Evolutionary conservation across 192 early-diverging fungal species (phyloP).

Genomic region (Obelidium mucronatum): DNA sequence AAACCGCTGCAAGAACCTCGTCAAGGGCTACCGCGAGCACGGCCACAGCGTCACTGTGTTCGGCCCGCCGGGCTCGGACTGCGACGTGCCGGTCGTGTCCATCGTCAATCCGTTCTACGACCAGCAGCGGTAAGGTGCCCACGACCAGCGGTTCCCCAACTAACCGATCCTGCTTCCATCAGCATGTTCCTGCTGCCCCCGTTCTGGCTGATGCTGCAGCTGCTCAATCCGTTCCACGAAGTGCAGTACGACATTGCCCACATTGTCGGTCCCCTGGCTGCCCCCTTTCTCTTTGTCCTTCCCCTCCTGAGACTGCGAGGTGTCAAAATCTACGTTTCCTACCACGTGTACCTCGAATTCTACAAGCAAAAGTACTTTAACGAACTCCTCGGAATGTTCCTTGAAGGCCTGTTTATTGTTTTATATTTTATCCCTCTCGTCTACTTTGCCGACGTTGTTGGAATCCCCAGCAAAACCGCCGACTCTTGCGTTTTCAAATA

Average conservation of each 20-base stretch:
- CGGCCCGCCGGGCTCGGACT: conserved; percentile 45
- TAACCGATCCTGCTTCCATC: background rate
- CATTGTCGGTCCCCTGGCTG: conserved; percentile 50
- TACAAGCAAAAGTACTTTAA: conserved; percentile 56
- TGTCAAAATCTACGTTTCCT: conserved; percentile 59
- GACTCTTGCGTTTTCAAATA: conserved; percentile 53
- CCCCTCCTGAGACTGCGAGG: conserved; percentile 47
- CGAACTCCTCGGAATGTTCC: conserved; percentile 43
- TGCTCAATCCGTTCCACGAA: conserved; percentile 42
- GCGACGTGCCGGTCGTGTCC: conserved; percentile 48
- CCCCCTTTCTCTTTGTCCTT: conserved; percentile 48
- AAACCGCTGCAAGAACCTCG: conserved; percentile 59
- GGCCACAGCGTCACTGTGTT: conserved; percentile 59
- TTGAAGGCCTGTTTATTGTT: conserved; percentile 45
- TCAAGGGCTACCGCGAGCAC: conserved; percentile 49
- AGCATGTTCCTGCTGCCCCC: conserved; percentile 60
- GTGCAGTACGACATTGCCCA: conserved; percentile 59
- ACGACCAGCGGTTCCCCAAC: background rate
- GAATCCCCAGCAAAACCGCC: conserved; percentile 55
- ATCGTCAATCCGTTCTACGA: conserved; percentile 53
- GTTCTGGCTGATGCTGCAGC: conserved; percentile 44
- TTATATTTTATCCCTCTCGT: conserved; percentile 57
- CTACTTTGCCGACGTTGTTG: conserved; percentile 53
- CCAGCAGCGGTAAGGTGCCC: conserved; percentile 43
- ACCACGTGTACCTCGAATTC: conserved; percentile 60